Evolutionary conservation across 2,329 filamentous ascomycete species (phyloP), one percentile per base, ranked within the genome.

Genomic region (Aureobasidium sp.): DNA sequence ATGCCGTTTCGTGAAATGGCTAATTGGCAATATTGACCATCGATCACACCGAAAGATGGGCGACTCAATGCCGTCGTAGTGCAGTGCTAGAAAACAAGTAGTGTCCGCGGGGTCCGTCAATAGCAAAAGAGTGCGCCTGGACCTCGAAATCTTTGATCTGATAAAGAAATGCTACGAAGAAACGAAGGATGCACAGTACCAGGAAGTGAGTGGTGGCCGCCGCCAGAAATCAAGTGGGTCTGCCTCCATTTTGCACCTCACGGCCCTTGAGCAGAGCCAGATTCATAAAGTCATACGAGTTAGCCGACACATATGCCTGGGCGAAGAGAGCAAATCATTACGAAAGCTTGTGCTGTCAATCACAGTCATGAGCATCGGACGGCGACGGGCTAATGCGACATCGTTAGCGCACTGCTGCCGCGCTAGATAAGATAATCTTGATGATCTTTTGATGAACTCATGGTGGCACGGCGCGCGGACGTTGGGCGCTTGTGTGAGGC

Each of bases 401-500:
- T 58, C 55, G 55, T 48, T 57, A 20, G 39, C 52, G 52, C 52
- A 55, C 31, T 39, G 52, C 15, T 36, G 17, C 27, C 11, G 53
- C 53, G 53, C 53, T 57, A 58, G 55, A 58, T 58, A 44, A 58
- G 55, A 58, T 58, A 37, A 58, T 58, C 55, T 48, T 47, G 55
- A 58, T 58, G 42, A 48, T 58, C 41, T 57, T 44, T 48, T 48
- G 55, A 47, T 48, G 55, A 58, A 29, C 14, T 25, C 42, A 57
- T 17, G 17, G 41, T 44, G n/a, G 25, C 7, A 34, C 12, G 29
- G 39, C 44, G 45, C 9, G 45, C 42, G 37, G n/a, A 8, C 25
- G 52, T 44, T 31, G 39, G 25, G 39, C n/a, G 52, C 12, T 41
- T 17, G 36, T 27, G 36, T 47, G 49, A 39, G 42, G 22, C 45